These are phyloP conservation scores for Ceratobasidium sp. DNA, from an alignment of 1,284 basidiomycete genomes.

Conservation along the genomic window DNA sequence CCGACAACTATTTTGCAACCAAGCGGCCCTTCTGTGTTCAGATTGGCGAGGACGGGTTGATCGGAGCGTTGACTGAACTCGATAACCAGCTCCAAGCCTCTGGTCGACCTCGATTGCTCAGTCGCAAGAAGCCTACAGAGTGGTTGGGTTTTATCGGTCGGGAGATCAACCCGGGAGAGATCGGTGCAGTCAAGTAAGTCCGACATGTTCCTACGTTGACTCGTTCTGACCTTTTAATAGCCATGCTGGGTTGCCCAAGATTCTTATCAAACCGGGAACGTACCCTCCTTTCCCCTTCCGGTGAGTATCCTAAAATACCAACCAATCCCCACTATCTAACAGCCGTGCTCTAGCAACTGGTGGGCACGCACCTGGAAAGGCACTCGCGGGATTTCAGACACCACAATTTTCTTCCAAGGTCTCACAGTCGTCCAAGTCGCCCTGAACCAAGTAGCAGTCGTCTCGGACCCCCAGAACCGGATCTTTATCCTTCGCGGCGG, in stretches of 20 bases:
- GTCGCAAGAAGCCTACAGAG: constrained; percentile 57
- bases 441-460: constrained; percentile 77
- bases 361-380: constrained; percentile 77
- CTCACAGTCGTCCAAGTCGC: constrained; percentile 82
- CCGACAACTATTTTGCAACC: constrained; percentile 53
- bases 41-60: constrained; percentile 70
- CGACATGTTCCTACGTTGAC: constrained; percentile 67
- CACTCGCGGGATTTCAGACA: constrained; percentile 76
- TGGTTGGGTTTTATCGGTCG: constrained; percentile 40
- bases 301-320: background rate
- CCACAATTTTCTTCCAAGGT: constrained; percentile 79
- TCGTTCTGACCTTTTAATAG: constrained; percentile 64
- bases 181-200: constrained; percentile 67
- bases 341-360: constrained; percentile 64
- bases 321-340: background rate
- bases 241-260: constrained; percentile 79
- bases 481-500: constrained; percentile 70
- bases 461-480: constrained; percentile 81
- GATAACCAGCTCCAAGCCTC: constrained; percentile 69
- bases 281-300: constrained; percentile 78
- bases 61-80: constrained; percentile 71
- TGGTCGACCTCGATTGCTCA: constrained; percentile 63
- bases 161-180: constrained; percentile 71
- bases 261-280: constrained; percentile 74
- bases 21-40: constrained; percentile 74